Base-by-base conservation (phyloP, 352 stramenopile species). In the Phytophthora nicotianae region DNA sequence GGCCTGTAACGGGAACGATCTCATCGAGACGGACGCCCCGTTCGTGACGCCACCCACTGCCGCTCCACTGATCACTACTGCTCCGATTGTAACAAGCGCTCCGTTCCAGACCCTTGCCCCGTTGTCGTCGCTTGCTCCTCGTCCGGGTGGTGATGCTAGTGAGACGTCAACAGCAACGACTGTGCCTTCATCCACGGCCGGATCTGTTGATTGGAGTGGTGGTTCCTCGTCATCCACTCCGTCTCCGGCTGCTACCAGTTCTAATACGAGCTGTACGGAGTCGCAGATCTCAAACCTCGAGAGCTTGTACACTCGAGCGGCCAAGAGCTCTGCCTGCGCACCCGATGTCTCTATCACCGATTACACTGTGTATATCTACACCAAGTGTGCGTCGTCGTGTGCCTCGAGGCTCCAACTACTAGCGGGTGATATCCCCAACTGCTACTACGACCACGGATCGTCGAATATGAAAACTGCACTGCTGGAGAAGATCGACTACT, bases 391-490 rank as follows among this genome's bases (percentile, higher is more conserved):
- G 19, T 75, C 70, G 33, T 56, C 46, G 16, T 75, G 66, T 51
- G 70, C 63, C 0, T 47, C 47, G 0, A 27, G 42, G 50, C 24
- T 79, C 21, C 40, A 49, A 29, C 23, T n/a, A 8, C 62, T 79
- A 0, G 70, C 58, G 2, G n/a, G 33, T 5, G 48, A 67, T 10
- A 32, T 79, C 10, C 66, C 66, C 20, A 53, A 79, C 51, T 79
- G 66, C 55, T 70, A 69, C 45, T 73, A 74, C 42, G 51, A 65
- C 38, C 69, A 71, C 60, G 62, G 58, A 17, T 51, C 13, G 10
- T 56, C 41, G 4, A 79, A 75, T 46, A 74, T 68, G 55, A 75
- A 79, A 62, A 10, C 59, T 17, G 33, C 40, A 10, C 19, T 69
- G 17, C 38, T 58, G 9, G 17, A 42, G 5, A 7, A 53, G 48